Evolutionary conservation across 192 early-diverging fungal genomes (phyloP).

Genomic region (Entomortierella beljakovae): DNA sequence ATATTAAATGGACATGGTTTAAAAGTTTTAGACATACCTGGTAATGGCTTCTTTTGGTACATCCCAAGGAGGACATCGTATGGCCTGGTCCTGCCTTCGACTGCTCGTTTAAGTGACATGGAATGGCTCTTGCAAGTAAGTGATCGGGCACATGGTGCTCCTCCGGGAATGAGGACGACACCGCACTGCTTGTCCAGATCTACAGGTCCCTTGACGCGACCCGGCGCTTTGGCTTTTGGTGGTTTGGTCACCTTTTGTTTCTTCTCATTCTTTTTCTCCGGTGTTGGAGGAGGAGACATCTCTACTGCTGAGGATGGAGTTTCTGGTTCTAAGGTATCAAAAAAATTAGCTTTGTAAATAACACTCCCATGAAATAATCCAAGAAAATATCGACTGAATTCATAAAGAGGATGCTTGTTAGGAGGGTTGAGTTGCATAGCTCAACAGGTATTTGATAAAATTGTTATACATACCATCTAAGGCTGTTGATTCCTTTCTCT

Average conservation of each 20-base stretch:
- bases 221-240: conserved; percentile 63
- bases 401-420: no score
- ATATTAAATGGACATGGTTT: no score
- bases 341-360: neutral
- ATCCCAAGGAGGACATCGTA: conserved; percentile 84
- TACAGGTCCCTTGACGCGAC: conserved; percentile 73
- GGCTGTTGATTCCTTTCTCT: conserved; percentile 35
- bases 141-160: conserved; percentile 81
- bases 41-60: conserved; percentile 80
- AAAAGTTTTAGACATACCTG: conserved; percentile 62
- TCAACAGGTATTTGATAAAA: neutral
- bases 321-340: conserved; percentile 13
- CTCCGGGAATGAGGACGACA: conserved; percentile 70
- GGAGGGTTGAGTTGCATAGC: neutral
- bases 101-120: conserved; percentile 87
- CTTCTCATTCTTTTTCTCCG: conserved; percentile 55
- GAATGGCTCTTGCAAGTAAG: conserved; percentile 97
- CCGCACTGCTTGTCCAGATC: conserved; percentile 95
- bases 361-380: no score
- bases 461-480: conserved; percentile 29
- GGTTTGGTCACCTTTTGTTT: conserved; percentile 68
- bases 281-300: conserved; percentile 49
- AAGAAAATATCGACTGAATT: no score
- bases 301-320: conserved; percentile 31
- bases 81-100: conserved; percentile 83